A percentile compares a stretch with the other conserved stretches of the same genome.
Conservation (phyloP, 2,329 filamentous ascomycete genomes). For the Cercospora citrullina region DNA sequence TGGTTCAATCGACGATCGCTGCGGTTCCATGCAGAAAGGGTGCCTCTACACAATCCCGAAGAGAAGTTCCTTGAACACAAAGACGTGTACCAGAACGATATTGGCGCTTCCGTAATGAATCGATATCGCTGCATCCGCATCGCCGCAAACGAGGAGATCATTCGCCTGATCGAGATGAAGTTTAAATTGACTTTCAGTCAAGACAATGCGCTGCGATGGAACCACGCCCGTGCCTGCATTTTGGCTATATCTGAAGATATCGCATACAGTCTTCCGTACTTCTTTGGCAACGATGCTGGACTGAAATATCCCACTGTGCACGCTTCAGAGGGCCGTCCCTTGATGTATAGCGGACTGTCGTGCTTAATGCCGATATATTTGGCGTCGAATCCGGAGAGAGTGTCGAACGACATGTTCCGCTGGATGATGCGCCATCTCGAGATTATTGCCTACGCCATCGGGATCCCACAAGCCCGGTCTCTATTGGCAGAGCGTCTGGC, state of each 20-base stretch:
- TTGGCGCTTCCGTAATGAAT: conserved; percentile 14
- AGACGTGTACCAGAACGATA: conserved; percentile 17
- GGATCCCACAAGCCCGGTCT: not conserved
- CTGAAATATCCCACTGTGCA: not conserved
- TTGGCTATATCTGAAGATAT: conserved; percentile 9
- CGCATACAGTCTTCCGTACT: conserved; percentile 16
- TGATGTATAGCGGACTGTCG: conserved; percentile 7
- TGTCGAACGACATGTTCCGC: conserved; percentile 9
- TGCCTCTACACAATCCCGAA: not conserved
- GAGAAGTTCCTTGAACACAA: not conserved
- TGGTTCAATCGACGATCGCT: conserved; percentile 10
- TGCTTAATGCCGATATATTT: conserved; percentile 18
- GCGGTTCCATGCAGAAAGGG: not conserved
- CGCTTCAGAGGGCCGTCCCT: not conserved
- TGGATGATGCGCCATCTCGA: conserved; percentile 15
- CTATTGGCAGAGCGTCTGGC: not conserved
- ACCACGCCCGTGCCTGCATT: not conserved
- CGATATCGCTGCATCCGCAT: conserved; percentile 16
- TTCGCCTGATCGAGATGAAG: conserved; percentile 6
- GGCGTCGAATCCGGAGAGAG: conserved; percentile 10
- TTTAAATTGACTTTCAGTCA: not conserved
- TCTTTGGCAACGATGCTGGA: conserved; percentile 13
- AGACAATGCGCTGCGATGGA: not conserved
- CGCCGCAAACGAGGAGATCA: conserved; percentile 15
- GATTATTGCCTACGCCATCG: conserved; percentile 4